These are phyloP conservation scores for Pouteria campechiana DNA, from an alignment of 179 eudicot species.

Conservation along the genomic window DNA sequence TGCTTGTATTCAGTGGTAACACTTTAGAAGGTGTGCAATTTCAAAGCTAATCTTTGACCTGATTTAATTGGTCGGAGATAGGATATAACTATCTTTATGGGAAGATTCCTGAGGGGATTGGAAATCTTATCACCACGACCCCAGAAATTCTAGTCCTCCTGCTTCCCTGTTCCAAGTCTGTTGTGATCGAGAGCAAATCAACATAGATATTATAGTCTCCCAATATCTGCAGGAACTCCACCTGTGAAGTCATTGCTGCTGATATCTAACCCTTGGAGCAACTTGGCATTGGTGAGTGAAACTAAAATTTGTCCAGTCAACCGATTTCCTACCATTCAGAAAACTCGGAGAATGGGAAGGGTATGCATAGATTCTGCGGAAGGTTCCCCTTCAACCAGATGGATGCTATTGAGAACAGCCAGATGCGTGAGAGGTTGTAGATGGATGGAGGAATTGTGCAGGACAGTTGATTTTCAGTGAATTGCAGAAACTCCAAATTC, in stretches of 20 bases:
- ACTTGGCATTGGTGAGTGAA: constrained; percentile 26
- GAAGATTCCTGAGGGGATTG: too few species aligned
- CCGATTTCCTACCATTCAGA: constrained; percentile 10
- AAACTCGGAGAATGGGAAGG: constrained; percentile 18
- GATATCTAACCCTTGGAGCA: background rate
- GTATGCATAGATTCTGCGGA: constrained; percentile 18
- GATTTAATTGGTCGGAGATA: too few species aligned
- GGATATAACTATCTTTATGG: too few species aligned
- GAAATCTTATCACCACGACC: too few species aligned
- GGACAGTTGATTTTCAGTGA: background rate
- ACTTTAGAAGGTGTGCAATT: too few species aligned
- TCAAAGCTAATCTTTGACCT: too few species aligned
- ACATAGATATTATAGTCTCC: constrained; percentile 2
- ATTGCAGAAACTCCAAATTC: background rate
- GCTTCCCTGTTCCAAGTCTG: constrained; percentile 6
- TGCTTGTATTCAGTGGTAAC: too few species aligned
- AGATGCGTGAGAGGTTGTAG: constrained; percentile 2
- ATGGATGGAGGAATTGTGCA: background rate
- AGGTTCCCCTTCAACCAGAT: constrained; percentile 19
- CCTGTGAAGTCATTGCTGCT: constrained; percentile 13
- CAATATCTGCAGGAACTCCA: constrained; percentile 11
- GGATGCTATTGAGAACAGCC: background rate
- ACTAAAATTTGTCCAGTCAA: constrained; percentile 25
- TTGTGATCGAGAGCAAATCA: constrained; percentile 1
- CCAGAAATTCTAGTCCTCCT: constrained; percentile 19